Evolutionary conservation across 2,329 filamentous ascomycete genomes (phyloP).

Genomic region (Ascochyta rabiei): DNA sequence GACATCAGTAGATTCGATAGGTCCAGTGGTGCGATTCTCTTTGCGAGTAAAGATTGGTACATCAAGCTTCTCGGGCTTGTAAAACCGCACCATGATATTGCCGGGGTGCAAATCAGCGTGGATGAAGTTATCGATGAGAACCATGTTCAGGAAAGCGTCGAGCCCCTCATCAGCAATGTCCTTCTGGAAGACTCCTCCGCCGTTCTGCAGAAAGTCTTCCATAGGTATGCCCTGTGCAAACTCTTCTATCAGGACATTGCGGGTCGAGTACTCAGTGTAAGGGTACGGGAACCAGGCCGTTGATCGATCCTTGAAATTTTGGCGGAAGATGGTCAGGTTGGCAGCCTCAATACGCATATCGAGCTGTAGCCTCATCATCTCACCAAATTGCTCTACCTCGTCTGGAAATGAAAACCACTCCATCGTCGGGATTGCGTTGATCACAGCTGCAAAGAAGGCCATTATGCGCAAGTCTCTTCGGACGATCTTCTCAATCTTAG

Average conservation of each 20-base stretch:
- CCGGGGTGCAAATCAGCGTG: conserved; percentile 96
- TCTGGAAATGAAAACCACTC: conserved; percentile 97
- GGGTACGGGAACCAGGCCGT: conserved; percentile 98
- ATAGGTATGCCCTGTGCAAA: conserved; percentile 94
- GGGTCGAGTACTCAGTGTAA: conserved; percentile 89
- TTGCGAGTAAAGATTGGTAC: conserved; percentile 59
- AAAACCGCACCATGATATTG: conserved; percentile 99
- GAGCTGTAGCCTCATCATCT: conserved; percentile 98
- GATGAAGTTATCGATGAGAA: conserved; percentile 96
- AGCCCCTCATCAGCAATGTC: conserved; percentile 95
- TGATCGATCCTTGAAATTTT: conserved; percentile 85
- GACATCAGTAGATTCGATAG: conserved; percentile 69
- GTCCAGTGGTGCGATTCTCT: conserved; percentile 41
- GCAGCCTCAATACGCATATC: conserved; percentile 94
- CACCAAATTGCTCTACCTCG: conserved; percentile 90
- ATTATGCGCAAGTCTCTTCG: conserved; percentile 93
- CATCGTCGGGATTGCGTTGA: conserved; percentile 90
- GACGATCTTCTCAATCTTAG: conserved; percentile 85
- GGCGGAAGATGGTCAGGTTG: conserved; percentile 85
- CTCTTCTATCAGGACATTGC: conserved; percentile 91
- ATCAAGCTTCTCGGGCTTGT: conserved; percentile 76
- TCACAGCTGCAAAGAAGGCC: conserved; percentile 81
- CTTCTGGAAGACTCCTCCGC: conserved; percentile 88
- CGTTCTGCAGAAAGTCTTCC: conserved; percentile 86
- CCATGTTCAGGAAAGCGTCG: conserved; percentile 94